These are phyloP conservation scores for Apiospora marii DNA, from an alignment of 2,329 filamentous ascomycete species.

Conservation along the genomic window DNA sequence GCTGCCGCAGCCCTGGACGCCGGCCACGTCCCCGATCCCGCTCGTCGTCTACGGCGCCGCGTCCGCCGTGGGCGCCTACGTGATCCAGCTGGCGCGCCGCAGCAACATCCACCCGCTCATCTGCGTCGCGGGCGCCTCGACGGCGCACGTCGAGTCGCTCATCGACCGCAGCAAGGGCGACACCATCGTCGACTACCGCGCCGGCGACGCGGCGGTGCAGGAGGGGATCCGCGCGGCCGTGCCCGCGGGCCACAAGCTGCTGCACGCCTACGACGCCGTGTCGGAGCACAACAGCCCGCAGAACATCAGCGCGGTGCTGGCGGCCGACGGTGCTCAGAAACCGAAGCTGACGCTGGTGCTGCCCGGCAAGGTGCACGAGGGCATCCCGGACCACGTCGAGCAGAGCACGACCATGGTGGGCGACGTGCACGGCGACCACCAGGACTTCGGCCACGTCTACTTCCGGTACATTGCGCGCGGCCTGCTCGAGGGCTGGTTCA, in stretches of 20 bases:
- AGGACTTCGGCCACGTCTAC: slow-evolving; percentile 42
- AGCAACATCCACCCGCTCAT: slow-evolving; percentile 69
- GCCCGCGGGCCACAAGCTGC: slow-evolving; percentile 47
- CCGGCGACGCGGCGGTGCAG: slow-evolving; percentile 60
- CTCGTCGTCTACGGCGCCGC: slow-evolving; percentile 62
- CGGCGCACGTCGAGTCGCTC: slow-evolving; percentile 57
- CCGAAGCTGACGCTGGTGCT: slow-evolving; percentile 50
- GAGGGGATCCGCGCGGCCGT: slow-evolving; percentile 50
- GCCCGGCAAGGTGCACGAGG: slow-evolving; percentile 38
- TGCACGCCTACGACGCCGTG: slow-evolving; percentile 65
- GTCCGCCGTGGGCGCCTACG: slow-evolving; percentile 65
- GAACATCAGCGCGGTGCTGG: slow-evolving; percentile 55
- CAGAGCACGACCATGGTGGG: slow-evolving; percentile 35
- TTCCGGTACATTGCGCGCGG: slow-evolving; percentile 47
- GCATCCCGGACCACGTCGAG: slow-evolving; percentile 37
- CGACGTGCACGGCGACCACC: slow-evolving; percentile 32
- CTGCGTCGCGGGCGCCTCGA: slow-evolving; percentile 62
- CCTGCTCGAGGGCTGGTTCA: slow-evolving; percentile 49
- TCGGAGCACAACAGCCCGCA: slow-evolving; percentile 57
- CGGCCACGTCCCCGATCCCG: slow-evolving; percentile 42
- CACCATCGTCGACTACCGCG: slow-evolving; percentile 66
- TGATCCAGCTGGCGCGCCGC: slow-evolving; percentile 61
- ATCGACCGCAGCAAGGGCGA: slow-evolving; percentile 64
- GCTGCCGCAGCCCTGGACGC: slow-evolving; percentile 58
- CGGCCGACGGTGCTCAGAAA: slow-evolving; percentile 33